phyloP scores from a whole-genome alignment of 2,329 filamentous ascomycete species.

The Fusarium xyrophilum region DNA sequence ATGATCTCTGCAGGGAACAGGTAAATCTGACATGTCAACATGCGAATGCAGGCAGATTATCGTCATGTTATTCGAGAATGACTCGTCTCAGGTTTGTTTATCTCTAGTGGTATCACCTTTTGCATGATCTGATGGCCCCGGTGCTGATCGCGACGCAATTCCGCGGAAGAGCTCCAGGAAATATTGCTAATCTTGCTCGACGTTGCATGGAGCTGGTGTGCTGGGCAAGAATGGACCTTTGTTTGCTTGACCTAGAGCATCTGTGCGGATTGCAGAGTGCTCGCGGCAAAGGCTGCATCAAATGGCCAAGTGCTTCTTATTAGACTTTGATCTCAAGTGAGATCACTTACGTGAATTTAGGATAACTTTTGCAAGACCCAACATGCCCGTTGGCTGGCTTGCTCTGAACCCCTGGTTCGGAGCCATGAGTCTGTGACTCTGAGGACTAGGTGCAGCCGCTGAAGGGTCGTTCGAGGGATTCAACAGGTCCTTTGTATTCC shows the following conservation, averaged over 20 bases:
- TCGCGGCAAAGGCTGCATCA: neutral
- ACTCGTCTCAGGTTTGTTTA: neutral
- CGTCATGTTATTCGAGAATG: neutral
- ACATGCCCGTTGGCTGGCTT: neutral
- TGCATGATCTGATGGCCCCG: neutral
- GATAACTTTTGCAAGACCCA: neutral
- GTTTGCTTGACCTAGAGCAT: neutral
- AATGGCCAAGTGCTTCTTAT: neutral
- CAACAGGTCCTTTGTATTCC: too few species aligned
- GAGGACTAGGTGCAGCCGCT: too few species aligned
- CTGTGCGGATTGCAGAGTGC: neutral
- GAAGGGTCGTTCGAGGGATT: too few species aligned
- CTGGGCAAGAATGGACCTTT: neutral
- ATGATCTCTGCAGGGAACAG: neutral
- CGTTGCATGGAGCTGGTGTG: neutral
- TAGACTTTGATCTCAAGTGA: neutral
- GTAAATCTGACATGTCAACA: too few species aligned
- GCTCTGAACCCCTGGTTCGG: neutral
- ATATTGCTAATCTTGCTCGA: neutral
- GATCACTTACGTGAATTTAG: neutral
- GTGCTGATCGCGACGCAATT: conserved; percentile 3
- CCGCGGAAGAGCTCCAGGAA: neutral
- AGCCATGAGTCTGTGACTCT: neutral
- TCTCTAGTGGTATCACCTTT: neutral
- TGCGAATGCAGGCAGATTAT: neutral